Conservation (phyloP, 31 red algal species). For the Odonthalia washingtoniensis region DNA sequence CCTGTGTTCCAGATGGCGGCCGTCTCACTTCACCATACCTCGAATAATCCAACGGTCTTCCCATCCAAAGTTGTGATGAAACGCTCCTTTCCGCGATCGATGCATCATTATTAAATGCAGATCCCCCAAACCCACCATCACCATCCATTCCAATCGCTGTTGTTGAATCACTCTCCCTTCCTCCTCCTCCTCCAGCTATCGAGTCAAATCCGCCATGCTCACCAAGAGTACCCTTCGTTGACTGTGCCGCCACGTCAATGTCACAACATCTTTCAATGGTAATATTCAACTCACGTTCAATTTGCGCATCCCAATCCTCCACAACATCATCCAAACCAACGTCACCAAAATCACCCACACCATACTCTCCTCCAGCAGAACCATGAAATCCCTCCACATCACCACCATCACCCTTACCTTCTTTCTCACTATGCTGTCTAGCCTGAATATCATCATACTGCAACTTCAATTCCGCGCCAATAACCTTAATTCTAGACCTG, state of each 20-base stretch:
- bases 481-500: conserved; percentile 48
- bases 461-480: conserved; percentile 39
- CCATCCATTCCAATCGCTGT: conserved; percentile 9
- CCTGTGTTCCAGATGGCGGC: conserved; percentile 42
- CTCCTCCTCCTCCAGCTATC: conserved; percentile 8
- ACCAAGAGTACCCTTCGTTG: neutral
- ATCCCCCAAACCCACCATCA: neutral
- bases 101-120: neutral
- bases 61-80: neutral
- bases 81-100: neutral
- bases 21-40: too few relatives aligned
- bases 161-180: conserved; percentile 27
- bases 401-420: conserved; percentile 28
- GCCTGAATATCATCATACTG: conserved; percentile 68
- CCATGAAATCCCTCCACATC: conserved; percentile 19
- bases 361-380: conserved; percentile 45
- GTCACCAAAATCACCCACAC: conserved; percentile 63
- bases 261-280: conserved; percentile 70
- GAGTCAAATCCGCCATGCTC: too few relatives aligned
- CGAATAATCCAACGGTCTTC: too few relatives aligned
- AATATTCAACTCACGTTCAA: conserved; percentile 71
- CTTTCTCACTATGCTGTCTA: conserved; percentile 42
- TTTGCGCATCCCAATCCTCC: conserved; percentile 78
- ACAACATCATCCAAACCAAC: conserved; percentile 64
- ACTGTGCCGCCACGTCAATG: conserved; percentile 1